Evolutionary conservation across 192 early-diverging fungal genomes (phyloP), one percentile per base, ranked within the genome.

Genomic region (Linnemannia exigua): DNA sequence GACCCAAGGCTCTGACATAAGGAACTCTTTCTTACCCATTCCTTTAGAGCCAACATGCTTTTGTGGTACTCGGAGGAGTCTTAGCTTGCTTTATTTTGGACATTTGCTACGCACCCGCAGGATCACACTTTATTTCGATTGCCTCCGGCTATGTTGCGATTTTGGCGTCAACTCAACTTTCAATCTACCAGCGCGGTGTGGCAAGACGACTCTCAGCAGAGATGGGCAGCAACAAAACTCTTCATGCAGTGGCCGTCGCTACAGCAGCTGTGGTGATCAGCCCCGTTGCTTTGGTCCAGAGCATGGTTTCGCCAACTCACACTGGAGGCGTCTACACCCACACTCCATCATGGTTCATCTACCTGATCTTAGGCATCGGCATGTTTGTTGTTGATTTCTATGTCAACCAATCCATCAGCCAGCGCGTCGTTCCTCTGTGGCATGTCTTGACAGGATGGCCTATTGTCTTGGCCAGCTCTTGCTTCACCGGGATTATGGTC

Each of bases 371-470:
- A 25, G 88, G 88, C 22, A 31, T 76, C 33, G 88, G 88, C 69
- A 66, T 89, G 67, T 81, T 89, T 51, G 85, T 73, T 14, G 33
- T 88, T 44, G 88, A 89, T 37, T 89, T 84, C 79, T 89, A 84
- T 47, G 88, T 88, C 19, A 81, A 84, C 54, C 82, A 89, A 22
- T 81, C 76, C 0, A 74, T 88, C 63, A 85, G 79, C 54, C 82
- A 88, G 37, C 79, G 77, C 15, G 72, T 84, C 47, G 47, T 51
- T 16, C 78, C 88, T 46, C 2, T 85, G 6, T 85, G 74, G 70
- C 82, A 87, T 66, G 87, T 88, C 28, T 41, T 80, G 51, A 75
- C 72, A 16, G 88, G 88, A 8, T 89, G 88, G 88, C 88, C 88
- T 17, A 75, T 88, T 66, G 82, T 84, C 15, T 50, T 88, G 4